phyloP scores from a whole-genome alignment of 768 basidiomycete species.

The Inosperma sp. region DNA sequence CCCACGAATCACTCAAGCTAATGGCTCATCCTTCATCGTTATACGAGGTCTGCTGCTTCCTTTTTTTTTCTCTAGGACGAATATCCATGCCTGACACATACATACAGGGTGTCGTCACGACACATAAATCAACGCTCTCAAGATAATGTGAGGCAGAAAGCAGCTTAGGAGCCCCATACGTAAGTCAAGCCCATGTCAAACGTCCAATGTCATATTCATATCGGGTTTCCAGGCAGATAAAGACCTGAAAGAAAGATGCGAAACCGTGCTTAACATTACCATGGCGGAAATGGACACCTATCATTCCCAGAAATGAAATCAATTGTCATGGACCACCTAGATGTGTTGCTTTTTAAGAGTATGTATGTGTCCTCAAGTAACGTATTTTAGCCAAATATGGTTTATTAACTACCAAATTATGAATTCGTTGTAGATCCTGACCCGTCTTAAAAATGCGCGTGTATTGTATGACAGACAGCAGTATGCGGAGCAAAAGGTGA shows the following conservation, averaged over 20 bases:
- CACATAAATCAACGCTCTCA: slow-evolving; percentile 63
- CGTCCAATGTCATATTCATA: neutral
- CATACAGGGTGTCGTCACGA: slow-evolving; percentile 73
- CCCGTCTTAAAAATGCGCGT: slow-evolving; percentile 55
- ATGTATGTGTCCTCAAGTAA: slow-evolving; percentile 42
- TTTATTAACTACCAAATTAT: too few species aligned
- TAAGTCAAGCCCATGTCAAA: slow-evolving; percentile 7
- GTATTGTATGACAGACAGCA: slow-evolving; percentile 45
- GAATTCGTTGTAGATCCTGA: slow-evolving; percentile 45
- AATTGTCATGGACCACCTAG: slow-evolving; percentile 62
- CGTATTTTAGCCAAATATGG: too few species aligned
- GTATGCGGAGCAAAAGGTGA: slow-evolving; percentile 44
- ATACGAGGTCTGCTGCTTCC: slow-evolving; percentile 52
- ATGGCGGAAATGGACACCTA: slow-evolving; percentile 86
- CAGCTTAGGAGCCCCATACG: too few species aligned
- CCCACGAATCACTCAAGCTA: slow-evolving; percentile 70
- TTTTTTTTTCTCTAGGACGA: neutral
- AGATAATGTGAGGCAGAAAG: slow-evolving; percentile 55
- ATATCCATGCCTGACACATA: slow-evolving; percentile 22
- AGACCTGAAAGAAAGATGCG: slow-evolving; percentile 68
- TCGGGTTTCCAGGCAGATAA: slow-evolving; percentile 48
- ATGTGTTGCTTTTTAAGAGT: slow-evolving; percentile 70
- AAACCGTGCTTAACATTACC: slow-evolving; percentile 83
- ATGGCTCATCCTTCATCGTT: slow-evolving; percentile 71
- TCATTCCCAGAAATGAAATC: slow-evolving; percentile 62